Evolutionary conservation across 495 filamentous ascomycete species (phyloP), one percentile per base, ranked within the genome.

Genomic region (Eremomyces bilateralis): DNA sequence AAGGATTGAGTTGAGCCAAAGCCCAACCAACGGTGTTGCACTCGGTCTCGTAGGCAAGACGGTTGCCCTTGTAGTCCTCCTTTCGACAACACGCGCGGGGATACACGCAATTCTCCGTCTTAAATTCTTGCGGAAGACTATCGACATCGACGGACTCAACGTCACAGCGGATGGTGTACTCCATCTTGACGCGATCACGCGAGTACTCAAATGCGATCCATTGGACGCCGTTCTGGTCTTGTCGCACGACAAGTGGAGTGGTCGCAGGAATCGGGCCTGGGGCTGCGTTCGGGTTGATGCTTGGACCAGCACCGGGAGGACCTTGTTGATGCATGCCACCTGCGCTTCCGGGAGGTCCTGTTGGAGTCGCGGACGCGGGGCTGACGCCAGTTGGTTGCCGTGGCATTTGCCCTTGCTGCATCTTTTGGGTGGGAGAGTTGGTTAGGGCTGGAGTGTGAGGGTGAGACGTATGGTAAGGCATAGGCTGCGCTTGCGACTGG

Each of bases 171-270:
- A 97, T 97, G 0, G 83, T 93, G 54, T 97, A 97, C 53, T 93
- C 88, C 82, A 94, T 93, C 68, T 97, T 97, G 42, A 97, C 83
- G 20, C 88, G 66, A 52, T 97, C 88, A 18, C 88, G 72, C 12
- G 90, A 95, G 53, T 97, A 97, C 49, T 97, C 88, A 38, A 97
- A 97, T 2, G 83, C 81, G 42, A 97, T 97, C 88, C 88, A 95
- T 50, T 97, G 88, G 8, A 95, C 88, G 12, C 88, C 88, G 43
- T 92, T 94, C 47, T 79, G 77, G 47, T 95, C 88, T 53, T 95
- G 85, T 40, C 85, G 64, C 24, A 95, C 88, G 4, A 97, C 85
- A 3, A 92, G 60, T 0, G 88, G 88, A 0, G 88, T 95, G 10
- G 88, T 97, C 1, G 88, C 88, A n/a, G 88, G 88, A 50, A 97